Evolutionary conservation across 2,329 filamentous ascomycete genomes (phyloP), one percentile per base, ranked within the genome.

Genomic region (Hymenoscyphus salicellus): DNA sequence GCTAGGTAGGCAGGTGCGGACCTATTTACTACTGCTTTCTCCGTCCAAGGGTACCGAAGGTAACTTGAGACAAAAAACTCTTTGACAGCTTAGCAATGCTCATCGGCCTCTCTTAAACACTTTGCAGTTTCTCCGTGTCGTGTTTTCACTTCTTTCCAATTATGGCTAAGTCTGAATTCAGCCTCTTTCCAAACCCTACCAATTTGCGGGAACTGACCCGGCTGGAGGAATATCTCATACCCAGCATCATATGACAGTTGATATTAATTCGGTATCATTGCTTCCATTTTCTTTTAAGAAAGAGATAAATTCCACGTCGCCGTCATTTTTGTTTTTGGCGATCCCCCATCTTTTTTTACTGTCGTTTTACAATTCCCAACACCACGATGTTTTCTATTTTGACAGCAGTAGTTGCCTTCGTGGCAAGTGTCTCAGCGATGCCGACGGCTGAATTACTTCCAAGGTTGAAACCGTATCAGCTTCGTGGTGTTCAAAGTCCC

Each of bases 401-500:
- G 7, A 3, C 17, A 10, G 55, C 17, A n/a, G 26, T 14, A 3
- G 30, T 56, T 66, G 30, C 55, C 16, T 63, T 64, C 38, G 20
- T 58, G 16, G 52, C 57, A 11, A 20, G 46, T 16, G 41, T 58
- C 6, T 14, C 36, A 5, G 58, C 46, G n/a, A 43, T 38, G 1
- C 65, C 62, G n/a, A 63, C 61, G 38, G 26, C 60, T 14, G 61
- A 60, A 16, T 32, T 56, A 28, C 28, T 41, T 14, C 56, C 58
- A 5, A 43, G 60, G 56, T 17, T 52, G 17, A 71, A 69, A 30
- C 62, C 81, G 14, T 79, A 81, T 71, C 79, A 82, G 70, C 82
- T 84, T 66, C 81, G 82, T 38, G 79, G 79, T 43, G 82, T 84
- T 8, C 74, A 76, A 63, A 76, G 78, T 6, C 83, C 83, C 2